Evolutionary conservation across 2,329 filamentous ascomycete species (phyloP), one percentile per base, ranked within the genome.

Genomic region (Pseudocercospora pini-densiflorae): DNA sequence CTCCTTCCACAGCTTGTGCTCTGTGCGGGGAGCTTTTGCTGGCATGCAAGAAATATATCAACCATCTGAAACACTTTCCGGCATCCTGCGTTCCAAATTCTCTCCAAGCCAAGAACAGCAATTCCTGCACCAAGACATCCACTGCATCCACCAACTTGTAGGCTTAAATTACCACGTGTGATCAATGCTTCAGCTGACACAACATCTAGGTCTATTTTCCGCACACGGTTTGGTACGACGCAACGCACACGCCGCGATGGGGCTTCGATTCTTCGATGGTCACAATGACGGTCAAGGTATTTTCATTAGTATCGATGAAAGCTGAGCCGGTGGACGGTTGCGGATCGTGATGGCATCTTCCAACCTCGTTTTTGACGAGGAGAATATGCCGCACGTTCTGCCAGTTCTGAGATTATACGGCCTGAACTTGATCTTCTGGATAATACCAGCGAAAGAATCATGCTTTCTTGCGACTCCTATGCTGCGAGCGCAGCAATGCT

Each of bases 371-470:
- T 14, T 24, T 27, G 40, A 40, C 55, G 36, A 47, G 72, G 71
- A 73, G 73, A 73, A 59, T 66, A 47, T 59, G 51, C 58, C 63
- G 64, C 68, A 63, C 36, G 57, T 47, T 45, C 55, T 40, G 55
- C 61, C 81, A 80, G 83, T 83, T 85, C 88, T 92, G 90, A 94
- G 91, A 95, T 89, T 89, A 95, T 91, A 95, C 92, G 92, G 92
- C 90, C 85, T 85, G 83, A 93, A 94, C 92, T 94, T 94, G 92
- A 94, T 94, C 92, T 73, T 94, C 92, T 75, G 91, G 92, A 94
- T 94, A 94, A 95, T 95, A 92, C 92, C 91, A 93, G 93, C 93
- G 93, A 93, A 97, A 93, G 91, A 97, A 77, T 95, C 93, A 96
- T 97, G 92, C 92, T 87, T 87, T 75, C 72, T 73, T 63, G 66